These are phyloP conservation scores for Verticillium klebahnii DNA, from an alignment of 2,329 filamentous ascomycete genomes.

Conservation along the genomic window DNA sequence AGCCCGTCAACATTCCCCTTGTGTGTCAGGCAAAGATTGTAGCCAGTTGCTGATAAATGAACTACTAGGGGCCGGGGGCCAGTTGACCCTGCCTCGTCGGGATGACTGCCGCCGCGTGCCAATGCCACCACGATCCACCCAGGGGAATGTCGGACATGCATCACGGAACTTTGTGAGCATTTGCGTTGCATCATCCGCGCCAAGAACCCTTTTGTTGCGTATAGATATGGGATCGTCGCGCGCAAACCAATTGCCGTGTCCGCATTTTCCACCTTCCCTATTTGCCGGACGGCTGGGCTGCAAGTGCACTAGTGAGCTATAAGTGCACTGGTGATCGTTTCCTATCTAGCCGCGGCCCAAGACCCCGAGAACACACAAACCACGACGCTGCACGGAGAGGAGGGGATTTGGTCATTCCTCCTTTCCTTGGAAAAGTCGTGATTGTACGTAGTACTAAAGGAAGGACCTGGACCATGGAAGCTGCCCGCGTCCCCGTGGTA, in stretches of 20 bases:
- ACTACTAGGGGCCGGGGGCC: no score
- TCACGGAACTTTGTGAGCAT: not conserved
- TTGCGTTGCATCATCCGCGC: not conserved
- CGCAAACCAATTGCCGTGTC: slow-evolving; percentile 1
- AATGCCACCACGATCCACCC: slow-evolving; percentile 1
- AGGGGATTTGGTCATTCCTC: slow-evolving; percentile 1
- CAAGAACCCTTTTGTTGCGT: not conserved
- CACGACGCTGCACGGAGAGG: not conserved
- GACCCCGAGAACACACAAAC: not conserved
- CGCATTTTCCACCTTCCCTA: not conserved
- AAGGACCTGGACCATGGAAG: not conserved
- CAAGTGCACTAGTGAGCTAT: not conserved
- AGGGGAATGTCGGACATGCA: not conserved
- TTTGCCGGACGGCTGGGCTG: not conserved
- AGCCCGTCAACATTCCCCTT: no score
- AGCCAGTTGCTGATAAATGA: no score
- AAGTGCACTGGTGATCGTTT: not conserved
- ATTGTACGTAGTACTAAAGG: not conserved
- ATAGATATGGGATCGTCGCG: slow-evolving; percentile 1
- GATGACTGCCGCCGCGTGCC: not conserved
- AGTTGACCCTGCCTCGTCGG: not conserved
- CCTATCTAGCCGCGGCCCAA: slow-evolving; percentile 1
- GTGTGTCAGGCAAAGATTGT: no score
- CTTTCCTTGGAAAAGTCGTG: not conserved
- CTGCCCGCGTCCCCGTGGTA: not conserved